These are phyloP conservation scores for Petrea volubilis DNA, from an alignment of 257 asterid species.

Conservation along the genomic window DNA sequence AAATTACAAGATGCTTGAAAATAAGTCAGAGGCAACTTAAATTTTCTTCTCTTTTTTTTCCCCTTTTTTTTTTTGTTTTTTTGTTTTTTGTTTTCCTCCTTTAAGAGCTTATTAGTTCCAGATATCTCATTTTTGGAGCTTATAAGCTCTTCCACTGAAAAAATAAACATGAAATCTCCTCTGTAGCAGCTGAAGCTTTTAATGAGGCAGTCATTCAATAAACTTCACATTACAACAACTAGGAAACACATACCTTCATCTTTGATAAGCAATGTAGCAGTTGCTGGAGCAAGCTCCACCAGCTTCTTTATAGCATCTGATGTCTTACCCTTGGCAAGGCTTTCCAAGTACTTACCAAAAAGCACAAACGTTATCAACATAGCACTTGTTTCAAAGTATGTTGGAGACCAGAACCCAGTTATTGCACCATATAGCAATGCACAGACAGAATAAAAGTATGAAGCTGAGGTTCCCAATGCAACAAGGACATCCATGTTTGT, in stretches of 20 bases:
- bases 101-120: too few relatives aligned
- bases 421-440: constrained; percentile 65
- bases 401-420: constrained; percentile 67
- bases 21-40: too few relatives aligned
- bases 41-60: too few relatives aligned
- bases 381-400: constrained; percentile 78
- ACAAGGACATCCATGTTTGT: constrained; percentile 81
- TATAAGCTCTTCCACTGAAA: too few relatives aligned
- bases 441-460: constrained; percentile 69
- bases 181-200: too few relatives aligned
- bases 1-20: too few relatives aligned
- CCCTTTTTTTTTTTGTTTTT: too few relatives aligned
- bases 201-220: too few relatives aligned
- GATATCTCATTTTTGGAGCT: too few relatives aligned
- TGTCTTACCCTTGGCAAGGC: constrained; percentile 71
- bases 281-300: constrained; percentile 69
- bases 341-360: constrained; percentile 68
- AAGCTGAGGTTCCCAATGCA: constrained; percentile 71
- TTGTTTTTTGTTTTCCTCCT: too few relatives aligned
- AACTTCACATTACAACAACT: not conserved
- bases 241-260: constrained; percentile 46
- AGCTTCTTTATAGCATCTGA: constrained; percentile 73
- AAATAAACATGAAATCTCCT: too few relatives aligned
- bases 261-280: constrained; percentile 52
- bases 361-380: constrained; percentile 74